Percentiles rank a stretch among this genome's conserved stretches.
phyloP scores from a whole-genome alignment of 805 yeast genomes.

The Yarrowia divulgata region DNA sequence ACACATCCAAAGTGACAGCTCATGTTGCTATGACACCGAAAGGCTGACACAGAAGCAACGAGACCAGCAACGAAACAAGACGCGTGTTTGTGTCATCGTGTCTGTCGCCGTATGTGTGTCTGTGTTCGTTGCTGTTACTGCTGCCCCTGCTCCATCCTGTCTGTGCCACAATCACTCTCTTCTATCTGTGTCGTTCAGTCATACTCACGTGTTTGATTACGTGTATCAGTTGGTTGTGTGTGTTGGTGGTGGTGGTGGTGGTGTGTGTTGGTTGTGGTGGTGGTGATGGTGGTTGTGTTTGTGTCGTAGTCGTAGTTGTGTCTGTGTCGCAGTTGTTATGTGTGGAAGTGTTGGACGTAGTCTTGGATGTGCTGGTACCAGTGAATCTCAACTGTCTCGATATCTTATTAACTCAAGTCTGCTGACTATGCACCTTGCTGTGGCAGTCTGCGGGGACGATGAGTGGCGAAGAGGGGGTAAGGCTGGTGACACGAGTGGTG shows the following conservation, averaged over 20 bases:
- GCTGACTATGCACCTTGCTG: slow-evolving; percentile 33
- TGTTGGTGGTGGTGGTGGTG: not conserved
- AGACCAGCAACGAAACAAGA: too few relatives aligned
- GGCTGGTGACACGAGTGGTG: too few relatives aligned
- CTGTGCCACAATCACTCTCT: not conserved
- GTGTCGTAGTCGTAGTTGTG: not conserved
- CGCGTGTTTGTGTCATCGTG: too few relatives aligned
- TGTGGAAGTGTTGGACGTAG: not conserved
- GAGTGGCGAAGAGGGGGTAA: not conserved
- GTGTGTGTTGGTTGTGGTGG: not conserved
- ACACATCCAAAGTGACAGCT: too few relatives aligned
- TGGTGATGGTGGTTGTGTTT: not conserved
- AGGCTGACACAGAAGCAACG: too few relatives aligned
- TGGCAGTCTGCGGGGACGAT: slow-evolving; percentile 24
- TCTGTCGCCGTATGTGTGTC: not conserved
- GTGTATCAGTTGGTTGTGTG: not conserved
- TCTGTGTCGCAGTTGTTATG: not conserved
- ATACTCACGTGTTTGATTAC: slow-evolving; percentile 4
- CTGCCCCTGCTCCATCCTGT: not conserved
- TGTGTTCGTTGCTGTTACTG: too few relatives aligned
- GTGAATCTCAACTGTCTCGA: too few relatives aligned
- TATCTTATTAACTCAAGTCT: slow-evolving; percentile 27
- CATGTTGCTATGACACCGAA: too few relatives aligned
- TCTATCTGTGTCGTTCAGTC: not conserved
- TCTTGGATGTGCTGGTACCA: not conserved